Evolutionary conservation across 2,329 filamentous ascomycete species (phyloP), one percentile per base, ranked within the genome.

Genomic region (Pezicula radicicola): DNA sequence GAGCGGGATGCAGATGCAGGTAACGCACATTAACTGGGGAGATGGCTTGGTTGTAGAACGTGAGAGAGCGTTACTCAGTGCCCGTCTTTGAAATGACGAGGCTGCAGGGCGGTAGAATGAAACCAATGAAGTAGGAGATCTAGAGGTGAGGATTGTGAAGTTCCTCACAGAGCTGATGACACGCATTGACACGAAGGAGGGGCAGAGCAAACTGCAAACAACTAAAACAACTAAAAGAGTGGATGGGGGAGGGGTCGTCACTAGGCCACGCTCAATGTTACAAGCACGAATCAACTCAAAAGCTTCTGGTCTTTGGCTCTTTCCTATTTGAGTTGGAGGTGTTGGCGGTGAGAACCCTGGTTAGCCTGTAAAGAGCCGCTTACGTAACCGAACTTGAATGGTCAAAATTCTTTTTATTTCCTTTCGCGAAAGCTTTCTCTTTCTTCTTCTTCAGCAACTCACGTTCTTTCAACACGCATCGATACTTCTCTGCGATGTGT

Each of bases 381-480:
- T 36, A 39, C 21, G 12, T 40, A 46, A 45, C 35, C n/a, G 28
- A 21, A 9, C 28, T 9, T 4, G 8, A 12, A 8, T 30, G 7
- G 3, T 12, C 10, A 12, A 8, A 12, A 8, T 30, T 3, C 28
- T 12, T 12, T 30, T 30, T 30, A 46, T 28, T 49, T 27, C 35
- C 41, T 43, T 44, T 42, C 8, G 39, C 36, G 12, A 13, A 18
- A 13, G 18, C 9, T 9, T 52, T 13, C 25, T 42, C 44, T 21
- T 15, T 25, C 51, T 48, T 48, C 27, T 52, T 42, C 52, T 56
- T 36, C 55, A 60, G 63, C 64, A 67, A 65, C 63, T 58, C 56
- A 50, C 57, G 62, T 57, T 55, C 59, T 63, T 55, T 58, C 61
- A 66, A 58, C 63, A 61, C 57, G 44, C 48, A 41, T 57, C 60